Conservation (phyloP, 2,329 filamentous ascomycete species). For the Diaporthe amygdali region DNA sequence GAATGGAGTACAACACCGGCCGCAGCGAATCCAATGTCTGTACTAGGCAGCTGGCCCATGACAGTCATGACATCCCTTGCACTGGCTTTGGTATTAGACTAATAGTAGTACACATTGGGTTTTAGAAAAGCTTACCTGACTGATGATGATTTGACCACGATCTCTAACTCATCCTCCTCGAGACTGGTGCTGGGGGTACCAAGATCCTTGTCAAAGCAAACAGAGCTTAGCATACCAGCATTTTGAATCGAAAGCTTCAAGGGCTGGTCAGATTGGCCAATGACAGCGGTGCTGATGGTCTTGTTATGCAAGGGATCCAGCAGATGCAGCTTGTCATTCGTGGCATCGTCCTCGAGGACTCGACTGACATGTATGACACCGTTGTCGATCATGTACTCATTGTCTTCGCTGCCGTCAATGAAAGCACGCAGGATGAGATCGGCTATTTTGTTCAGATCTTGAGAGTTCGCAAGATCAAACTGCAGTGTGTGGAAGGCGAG, state of each 20-base stretch:
- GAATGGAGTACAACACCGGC: constrained; percentile 26
- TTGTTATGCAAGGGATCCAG: not conserved
- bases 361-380: not conserved
- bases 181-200: not conserved
- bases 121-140: not conserved
- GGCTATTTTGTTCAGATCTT: not conserved
- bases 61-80: constrained; percentile 40
- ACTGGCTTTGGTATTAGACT: not conserved
- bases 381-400: not conserved
- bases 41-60: constrained; percentile 31
- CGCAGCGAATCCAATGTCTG: constrained; percentile 30
- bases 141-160: not conserved
- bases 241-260: not conserved
- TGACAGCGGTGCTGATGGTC: not conserved
- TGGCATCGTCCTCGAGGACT: not conserved
- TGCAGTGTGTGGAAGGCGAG: not conserved
- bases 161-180: not conserved
- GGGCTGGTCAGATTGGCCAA: not conserved
- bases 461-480: not conserved
- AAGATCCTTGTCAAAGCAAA: not conserved
- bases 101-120: not conserved
- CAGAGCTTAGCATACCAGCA: not conserved
- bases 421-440: not conserved
- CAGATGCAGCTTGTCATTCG: not conserved
- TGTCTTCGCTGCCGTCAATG: not conserved